Evolutionary conservation across 1,139 yeast species (phyloP).

Genomic region (Geotrichum siamense): DNA sequence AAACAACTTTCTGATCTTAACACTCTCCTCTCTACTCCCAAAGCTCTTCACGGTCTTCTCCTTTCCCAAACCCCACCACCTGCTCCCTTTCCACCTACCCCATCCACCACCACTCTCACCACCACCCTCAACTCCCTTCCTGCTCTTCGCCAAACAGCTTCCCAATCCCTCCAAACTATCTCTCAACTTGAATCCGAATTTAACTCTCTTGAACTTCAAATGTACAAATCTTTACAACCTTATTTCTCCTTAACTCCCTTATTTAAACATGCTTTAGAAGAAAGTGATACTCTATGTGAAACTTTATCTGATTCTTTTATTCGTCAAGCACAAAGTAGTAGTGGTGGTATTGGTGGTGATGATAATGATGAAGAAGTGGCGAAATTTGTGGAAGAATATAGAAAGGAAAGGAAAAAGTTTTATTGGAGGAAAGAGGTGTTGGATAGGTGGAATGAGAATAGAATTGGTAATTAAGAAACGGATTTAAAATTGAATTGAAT

Average conservation of each 20-base stretch:
- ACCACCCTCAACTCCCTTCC: slow-evolving; percentile 1
- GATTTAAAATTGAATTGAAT: no score
- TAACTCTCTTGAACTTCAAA: slow-evolving; percentile 34
- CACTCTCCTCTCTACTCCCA: slow-evolving; percentile 9
- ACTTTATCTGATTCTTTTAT: slow-evolving; percentile 33
- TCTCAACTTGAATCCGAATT: slow-evolving; percentile 23
- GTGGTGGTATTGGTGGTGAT: slow-evolving; percentile 22
- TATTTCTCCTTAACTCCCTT: slow-evolving; percentile 30
- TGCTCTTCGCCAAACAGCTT: slow-evolving; percentile 13
- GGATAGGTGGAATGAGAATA: slow-evolving; percentile 57
- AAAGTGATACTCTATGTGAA: slow-evolving; percentile 34
- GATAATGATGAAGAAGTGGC: slow-evolving; percentile 25
- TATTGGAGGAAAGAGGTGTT: slow-evolving; percentile 54
- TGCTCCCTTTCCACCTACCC: not conserved
- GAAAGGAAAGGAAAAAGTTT: slow-evolving; percentile 42
- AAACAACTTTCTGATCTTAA: slow-evolving; percentile 7
- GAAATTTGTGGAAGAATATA: slow-evolving; percentile 42
- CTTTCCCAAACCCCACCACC: slow-evolving; percentile 5
- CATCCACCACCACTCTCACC: not conserved
- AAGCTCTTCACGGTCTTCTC: slow-evolving; percentile 15
- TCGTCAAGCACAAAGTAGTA: slow-evolving; percentile 20
- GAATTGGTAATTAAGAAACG: slow-evolving; percentile 41
- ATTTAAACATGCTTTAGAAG: slow-evolving; percentile 30
- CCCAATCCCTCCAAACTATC: slow-evolving; percentile 9
- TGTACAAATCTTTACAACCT: slow-evolving; percentile 38